Percentiles rank a stretch among this genome's conserved stretches.
phyloP scores from a whole-genome alignment of 768 basidiomycete species.

The Paxillus ammoniavirescens region DNA sequence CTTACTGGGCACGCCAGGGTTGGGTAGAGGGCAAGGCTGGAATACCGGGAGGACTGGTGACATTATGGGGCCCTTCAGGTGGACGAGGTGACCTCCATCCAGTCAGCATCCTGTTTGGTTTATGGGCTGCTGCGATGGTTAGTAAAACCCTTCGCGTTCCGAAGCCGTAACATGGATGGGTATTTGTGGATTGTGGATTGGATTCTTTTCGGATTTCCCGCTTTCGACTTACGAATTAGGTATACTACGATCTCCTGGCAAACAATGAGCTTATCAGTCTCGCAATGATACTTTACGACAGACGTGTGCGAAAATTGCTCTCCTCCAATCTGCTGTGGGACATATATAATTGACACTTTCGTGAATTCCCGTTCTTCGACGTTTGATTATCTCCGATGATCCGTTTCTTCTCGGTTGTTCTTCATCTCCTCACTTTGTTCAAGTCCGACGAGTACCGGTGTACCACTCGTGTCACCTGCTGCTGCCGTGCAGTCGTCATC shows the following conservation, averaged over 20 bases:
- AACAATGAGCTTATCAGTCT: slow-evolving; percentile 3
- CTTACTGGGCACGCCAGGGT: slow-evolving; percentile 79
- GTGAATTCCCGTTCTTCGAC: too few species aligned
- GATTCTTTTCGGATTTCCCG: neutral
- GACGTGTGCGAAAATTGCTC: slow-evolving; percentile 9
- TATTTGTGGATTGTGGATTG: neutral
- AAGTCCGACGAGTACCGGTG: too few species aligned
- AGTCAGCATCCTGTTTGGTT: slow-evolving; percentile 70
- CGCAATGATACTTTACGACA: slow-evolving; percentile 11
- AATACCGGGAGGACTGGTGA: slow-evolving; percentile 71
- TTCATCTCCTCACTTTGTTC: too few species aligned
- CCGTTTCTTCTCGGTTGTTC: too few species aligned
- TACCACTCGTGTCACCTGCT: too few species aligned
- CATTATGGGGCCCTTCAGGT: slow-evolving; percentile 67
- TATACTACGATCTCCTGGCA: slow-evolving; percentile 5
- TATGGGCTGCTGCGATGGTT: slow-evolving; percentile 96
- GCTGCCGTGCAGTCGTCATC: too few species aligned
- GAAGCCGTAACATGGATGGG: slow-evolving; percentile 50
- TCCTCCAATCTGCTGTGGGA: too few species aligned
- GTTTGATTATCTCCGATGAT: too few species aligned
- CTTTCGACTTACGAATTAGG: slow-evolving; percentile 1
- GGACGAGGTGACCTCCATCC: slow-evolving; percentile 85
- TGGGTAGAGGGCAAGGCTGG: slow-evolving; percentile 81
- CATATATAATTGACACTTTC: too few species aligned
- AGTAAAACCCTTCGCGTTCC: slow-evolving; percentile 93